Percentiles rank a stretch among this genome's conserved stretches.
Evolutionary conservation across 2,329 filamentous ascomycete species (phyloP).

Genomic region (Monosporascus sp.): DNA sequence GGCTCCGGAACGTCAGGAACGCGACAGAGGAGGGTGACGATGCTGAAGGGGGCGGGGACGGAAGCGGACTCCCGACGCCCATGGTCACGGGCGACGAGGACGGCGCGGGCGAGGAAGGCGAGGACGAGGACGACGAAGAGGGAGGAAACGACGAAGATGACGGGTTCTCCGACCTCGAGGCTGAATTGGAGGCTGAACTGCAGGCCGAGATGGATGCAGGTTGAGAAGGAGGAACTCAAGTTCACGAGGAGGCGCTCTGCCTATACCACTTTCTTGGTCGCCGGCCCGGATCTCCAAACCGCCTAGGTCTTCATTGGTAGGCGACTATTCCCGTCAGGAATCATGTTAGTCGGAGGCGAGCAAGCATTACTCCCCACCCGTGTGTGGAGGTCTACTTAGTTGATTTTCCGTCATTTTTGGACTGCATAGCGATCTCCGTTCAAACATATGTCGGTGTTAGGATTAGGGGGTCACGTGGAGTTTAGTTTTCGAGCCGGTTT

Average conservation of each 20-base stretch:
- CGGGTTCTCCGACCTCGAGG: slow-evolving; percentile 42
- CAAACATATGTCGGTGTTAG: too few species aligned
- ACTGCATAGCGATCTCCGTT: too few species aligned
- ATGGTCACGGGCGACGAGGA: slow-evolving; percentile 36
- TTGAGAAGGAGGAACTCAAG: slow-evolving; percentile 15
- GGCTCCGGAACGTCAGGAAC: slow-evolving; percentile 36
- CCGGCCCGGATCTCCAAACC: too few species aligned
- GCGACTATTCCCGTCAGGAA: too few species aligned
- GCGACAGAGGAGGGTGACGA: slow-evolving; percentile 22
- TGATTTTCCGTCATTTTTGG: too few species aligned
- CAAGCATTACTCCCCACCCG: too few species aligned
- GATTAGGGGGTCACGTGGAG: too few species aligned
- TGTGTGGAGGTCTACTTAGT: too few species aligned
- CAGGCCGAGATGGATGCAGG: slow-evolving; percentile 28
- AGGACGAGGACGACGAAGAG: slow-evolving; percentile 22
- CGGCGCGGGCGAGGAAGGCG: slow-evolving; percentile 30
- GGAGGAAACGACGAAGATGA: slow-evolving; percentile 23
- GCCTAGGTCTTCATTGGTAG: too few species aligned
- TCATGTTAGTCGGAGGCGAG: too few species aligned
- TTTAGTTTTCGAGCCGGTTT: too few species aligned
- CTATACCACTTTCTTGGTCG: too few species aligned
- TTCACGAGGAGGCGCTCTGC: neutral
- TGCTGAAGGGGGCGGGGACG: slow-evolving; percentile 13
- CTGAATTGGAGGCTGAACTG: slow-evolving; percentile 41
- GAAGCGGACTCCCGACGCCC: slow-evolving; percentile 31